These are phyloP conservation scores for Periconia sp. DNA, from an alignment of 2,329 filamentous ascomycete genomes.

Conservation along the genomic window DNA sequence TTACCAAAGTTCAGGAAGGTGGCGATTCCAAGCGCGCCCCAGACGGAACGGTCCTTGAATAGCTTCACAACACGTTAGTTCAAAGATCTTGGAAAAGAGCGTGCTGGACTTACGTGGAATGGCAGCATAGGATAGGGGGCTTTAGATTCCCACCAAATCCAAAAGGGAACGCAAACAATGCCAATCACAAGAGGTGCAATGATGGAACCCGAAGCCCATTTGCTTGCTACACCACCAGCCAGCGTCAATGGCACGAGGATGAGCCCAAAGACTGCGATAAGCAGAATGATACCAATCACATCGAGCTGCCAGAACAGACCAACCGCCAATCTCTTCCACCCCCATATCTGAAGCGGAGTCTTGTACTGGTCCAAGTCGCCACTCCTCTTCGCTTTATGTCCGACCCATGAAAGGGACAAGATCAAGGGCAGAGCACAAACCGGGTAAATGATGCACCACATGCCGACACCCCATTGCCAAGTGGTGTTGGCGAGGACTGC, in stretches of 20 bases:
- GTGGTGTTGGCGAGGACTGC: slow-evolving; percentile 53
- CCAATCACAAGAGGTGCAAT: slow-evolving; percentile 57
- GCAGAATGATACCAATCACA: slow-evolving; percentile 50
- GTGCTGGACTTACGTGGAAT: slow-evolving; percentile 47
- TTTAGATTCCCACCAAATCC: slow-evolving; percentile 57
- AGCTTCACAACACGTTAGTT: slow-evolving; percentile 32
- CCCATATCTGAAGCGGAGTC: slow-evolving; percentile 48
- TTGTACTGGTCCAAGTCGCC: slow-evolving; percentile 52
- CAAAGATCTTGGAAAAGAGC: background rate
- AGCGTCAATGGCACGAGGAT: slow-evolving; percentile 57
- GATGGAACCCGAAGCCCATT: slow-evolving; percentile 56
- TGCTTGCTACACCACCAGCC: slow-evolving; percentile 50
- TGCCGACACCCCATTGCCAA: slow-evolving; percentile 64
- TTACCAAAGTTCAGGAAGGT: slow-evolving; percentile 20
- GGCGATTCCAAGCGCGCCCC: slow-evolving; percentile 64
- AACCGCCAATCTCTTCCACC: slow-evolving; percentile 37
- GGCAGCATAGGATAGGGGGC: slow-evolving; percentile 59
- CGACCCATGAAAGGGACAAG: slow-evolving; percentile 53
- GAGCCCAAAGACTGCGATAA: slow-evolving; percentile 52
- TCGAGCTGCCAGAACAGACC: slow-evolving; percentile 62
- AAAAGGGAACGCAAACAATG: slow-evolving; percentile 51
- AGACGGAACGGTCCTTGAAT: slow-evolving; percentile 65
- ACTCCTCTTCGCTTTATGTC: slow-evolving; percentile 55
- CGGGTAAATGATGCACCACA: slow-evolving; percentile 63
- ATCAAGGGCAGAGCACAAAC: slow-evolving; percentile 59